Percentiles rank a stretch among this genome's conserved stretches.
Conservation (phyloP, 2,329 filamentous ascomycete species). For the Fusarium globosum region DNA sequence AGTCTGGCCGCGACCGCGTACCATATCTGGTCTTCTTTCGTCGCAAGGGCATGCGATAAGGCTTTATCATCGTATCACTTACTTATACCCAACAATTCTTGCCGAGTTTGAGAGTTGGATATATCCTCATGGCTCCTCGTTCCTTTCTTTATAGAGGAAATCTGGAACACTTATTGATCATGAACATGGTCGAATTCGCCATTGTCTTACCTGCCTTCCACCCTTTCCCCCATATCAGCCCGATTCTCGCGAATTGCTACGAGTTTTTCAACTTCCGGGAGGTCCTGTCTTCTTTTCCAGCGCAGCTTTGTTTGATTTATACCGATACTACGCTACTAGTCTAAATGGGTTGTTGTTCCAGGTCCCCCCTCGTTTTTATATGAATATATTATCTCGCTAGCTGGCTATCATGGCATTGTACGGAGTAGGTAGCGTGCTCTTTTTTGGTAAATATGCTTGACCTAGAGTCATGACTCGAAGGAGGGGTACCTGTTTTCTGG, state of each 20-base stretch:
- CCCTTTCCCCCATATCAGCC: neutral
- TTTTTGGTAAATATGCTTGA: slow-evolving; percentile 9
- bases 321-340: neutral
- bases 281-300: slow-evolving; percentile 2
- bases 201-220: neutral
- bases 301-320: neutral
- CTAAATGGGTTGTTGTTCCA: neutral
- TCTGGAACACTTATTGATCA: neutral
- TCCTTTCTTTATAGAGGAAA: neutral
- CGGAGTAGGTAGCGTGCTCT: slow-evolving; percentile 30
- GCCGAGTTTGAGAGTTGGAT: neutral
- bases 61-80: neutral
- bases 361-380: neutral
- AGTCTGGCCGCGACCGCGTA: slow-evolving; percentile 51
- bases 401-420: slow-evolving; percentile 33
- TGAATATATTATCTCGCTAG: slow-evolving; percentile 21
- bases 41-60: slow-evolving; percentile 49
- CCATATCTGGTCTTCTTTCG: slow-evolving; percentile 62
- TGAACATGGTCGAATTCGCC: neutral
- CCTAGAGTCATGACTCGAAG: neutral
- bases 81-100: neutral
- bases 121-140: neutral
- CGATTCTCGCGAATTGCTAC: neutral
- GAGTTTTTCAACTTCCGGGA: neutral
- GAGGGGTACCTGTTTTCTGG: neutral